Conservation (phyloP, 371 early-diverging fungal species). For the Mycotypha africana region DNA sequence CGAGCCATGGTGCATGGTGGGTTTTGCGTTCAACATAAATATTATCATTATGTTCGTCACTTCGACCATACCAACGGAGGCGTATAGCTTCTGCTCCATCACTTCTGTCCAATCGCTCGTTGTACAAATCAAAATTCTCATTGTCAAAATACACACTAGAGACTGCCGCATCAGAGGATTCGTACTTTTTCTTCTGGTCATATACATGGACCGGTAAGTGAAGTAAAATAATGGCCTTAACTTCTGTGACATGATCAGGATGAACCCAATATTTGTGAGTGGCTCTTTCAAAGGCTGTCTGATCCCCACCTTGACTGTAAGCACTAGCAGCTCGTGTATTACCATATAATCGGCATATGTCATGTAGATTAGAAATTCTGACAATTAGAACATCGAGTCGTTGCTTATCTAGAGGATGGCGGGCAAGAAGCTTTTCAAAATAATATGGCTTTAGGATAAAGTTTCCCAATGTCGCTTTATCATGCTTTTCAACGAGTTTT, state of each 20-base stretch:
- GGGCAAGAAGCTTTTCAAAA: conserved; percentile 61
- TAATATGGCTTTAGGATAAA: conserved; percentile 71
- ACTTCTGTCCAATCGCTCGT: conserved; percentile 82
- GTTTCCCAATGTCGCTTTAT: conserved; percentile 55
- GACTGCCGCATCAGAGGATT: conserved; percentile 48
- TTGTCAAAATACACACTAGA: conserved; percentile 96
- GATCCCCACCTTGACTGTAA: conserved; percentile 18
- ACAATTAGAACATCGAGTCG: conserved; percentile 27
- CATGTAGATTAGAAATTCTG: conserved; percentile 15
- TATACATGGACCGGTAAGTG: conserved; percentile 94
- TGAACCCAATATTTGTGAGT: conserved; percentile 98
- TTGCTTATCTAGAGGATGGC: conserved; percentile 18
- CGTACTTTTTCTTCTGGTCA: conserved; percentile 48
- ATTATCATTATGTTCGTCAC: conserved; percentile 9
- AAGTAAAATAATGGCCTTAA: conserved; percentile 85
- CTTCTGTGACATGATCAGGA: conserved; percentile 93
- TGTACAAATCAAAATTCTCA: conserved; percentile 84
- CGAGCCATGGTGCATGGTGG: conserved; percentile 95
- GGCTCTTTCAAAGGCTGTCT: conserved; percentile 78
- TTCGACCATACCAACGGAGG: conserved; percentile 76
- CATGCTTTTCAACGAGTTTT: conserved; percentile 88
- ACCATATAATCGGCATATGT: conserved; percentile 16
- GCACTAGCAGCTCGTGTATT: conserved; percentile 6
- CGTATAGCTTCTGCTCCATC: conserved; percentile 92
- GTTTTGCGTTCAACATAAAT: conserved; percentile 98